These are phyloP conservation scores for Colletotrichum lentis DNA, from an alignment of 2,329 filamentous ascomycete species.

Conservation along the genomic window DNA sequence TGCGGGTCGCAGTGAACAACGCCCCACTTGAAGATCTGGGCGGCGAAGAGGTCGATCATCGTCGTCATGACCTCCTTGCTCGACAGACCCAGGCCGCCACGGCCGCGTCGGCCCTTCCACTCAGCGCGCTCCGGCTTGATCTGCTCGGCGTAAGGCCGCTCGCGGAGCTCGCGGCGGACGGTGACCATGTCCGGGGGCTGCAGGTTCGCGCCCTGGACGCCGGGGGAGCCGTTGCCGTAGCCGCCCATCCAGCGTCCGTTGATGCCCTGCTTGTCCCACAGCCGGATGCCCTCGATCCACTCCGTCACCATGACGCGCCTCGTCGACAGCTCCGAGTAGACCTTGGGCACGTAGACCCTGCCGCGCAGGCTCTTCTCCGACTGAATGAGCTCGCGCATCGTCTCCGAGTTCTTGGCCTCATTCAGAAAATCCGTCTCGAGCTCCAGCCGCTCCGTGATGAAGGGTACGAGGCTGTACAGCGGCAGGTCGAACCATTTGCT, in stretches of 20 bases:
- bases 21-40: conserved; percentile 98
- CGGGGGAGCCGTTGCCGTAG: conserved; percentile 77
- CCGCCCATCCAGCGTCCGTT: conserved; percentile 81
- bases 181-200: conserved; percentile 56
- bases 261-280: conserved; percentile 91
- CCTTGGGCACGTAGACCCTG: conserved; percentile 86
- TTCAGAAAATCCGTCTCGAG: conserved; percentile 95
- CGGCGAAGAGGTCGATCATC: conserved; percentile 95
- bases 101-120: conserved; percentile 77
- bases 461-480: conserved; percentile 88
- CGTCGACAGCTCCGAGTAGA: conserved; percentile 84
- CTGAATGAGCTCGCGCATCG: conserved; percentile 80
- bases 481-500: conserved; percentile 92
- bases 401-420: conserved; percentile 86
- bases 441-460: conserved; percentile 88
- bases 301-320: conserved; percentile 90
- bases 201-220: conserved; percentile 73
- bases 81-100: conserved; percentile 83
- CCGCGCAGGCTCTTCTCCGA: conserved; percentile 78
- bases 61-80: conserved; percentile 92
- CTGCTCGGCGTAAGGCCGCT: conserved; percentile 63
- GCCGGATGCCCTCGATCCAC: conserved; percentile 93
- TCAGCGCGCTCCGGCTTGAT: conserved; percentile 82
- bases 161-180: conserved; percentile 56
- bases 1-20: conserved; percentile 96